phyloP scores from a whole-genome alignment of 148 eudicot genomes.

The Pharnaceum exiguum region DNA sequence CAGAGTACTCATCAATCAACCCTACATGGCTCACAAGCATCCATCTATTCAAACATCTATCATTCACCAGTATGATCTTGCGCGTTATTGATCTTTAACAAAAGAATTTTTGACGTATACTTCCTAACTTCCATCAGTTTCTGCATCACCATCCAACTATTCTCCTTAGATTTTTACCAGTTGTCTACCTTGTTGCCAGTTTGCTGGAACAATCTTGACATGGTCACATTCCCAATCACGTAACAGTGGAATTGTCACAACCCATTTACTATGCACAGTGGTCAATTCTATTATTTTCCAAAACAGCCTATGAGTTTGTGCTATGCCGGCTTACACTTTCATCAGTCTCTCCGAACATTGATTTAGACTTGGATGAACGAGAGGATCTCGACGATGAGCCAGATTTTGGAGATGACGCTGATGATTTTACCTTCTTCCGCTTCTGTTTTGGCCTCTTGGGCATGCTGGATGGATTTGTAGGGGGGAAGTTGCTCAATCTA shows the following conservation, averaged over 20 bases:
- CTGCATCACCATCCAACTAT: not conserved
- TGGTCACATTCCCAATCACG: conserved; percentile 9
- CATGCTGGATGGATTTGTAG: conserved; percentile 29
- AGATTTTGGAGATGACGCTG: conserved; percentile 39
- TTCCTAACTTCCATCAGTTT: conserved; percentile 18
- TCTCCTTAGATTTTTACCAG: not conserved
- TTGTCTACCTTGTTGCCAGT: conserved; percentile 8
- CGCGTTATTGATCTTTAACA: not conserved
- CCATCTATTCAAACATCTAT: not conserved
- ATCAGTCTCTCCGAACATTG: conserved; percentile 23
- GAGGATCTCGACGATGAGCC: conserved; percentile 44
- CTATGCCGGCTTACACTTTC: conserved; percentile 17
- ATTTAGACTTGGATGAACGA: conserved; percentile 42
- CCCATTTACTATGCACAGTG: conserved; percentile 22
- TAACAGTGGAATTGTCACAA: conserved; percentile 6
- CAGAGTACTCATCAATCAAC: conserved; percentile 6
- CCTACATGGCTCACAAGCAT: conserved; percentile 4
- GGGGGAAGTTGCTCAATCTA: conserved; percentile 30
- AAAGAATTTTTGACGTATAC: conserved; percentile 23
- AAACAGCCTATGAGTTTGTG: conserved; percentile 13
- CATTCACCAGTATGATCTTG: conserved; percentile 6
- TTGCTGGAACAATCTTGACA: conserved; percentile 4
- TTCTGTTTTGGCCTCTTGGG: conserved; percentile 57
- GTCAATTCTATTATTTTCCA: not conserved
- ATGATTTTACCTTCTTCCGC: conserved; percentile 50